These are phyloP conservation scores for Imleria badia DNA, from an alignment of 768 basidiomycete genomes.

Conservation along the genomic window DNA sequence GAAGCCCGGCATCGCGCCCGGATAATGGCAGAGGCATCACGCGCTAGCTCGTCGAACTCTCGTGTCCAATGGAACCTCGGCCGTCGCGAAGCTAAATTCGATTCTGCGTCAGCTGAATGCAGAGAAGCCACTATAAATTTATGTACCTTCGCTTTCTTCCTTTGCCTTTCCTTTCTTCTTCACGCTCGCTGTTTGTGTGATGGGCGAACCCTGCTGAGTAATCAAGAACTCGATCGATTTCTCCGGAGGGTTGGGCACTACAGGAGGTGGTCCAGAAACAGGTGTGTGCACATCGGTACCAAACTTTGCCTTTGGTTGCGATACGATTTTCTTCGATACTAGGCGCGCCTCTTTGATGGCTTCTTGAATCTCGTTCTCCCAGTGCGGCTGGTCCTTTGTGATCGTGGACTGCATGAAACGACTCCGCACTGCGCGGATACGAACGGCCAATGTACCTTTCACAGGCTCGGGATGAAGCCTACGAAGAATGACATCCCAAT, in stretches of 20 bases:
- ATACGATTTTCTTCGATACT: slow-evolving; percentile 45
- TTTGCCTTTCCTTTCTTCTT: slow-evolving; percentile 36
- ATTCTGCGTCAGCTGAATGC: slow-evolving; percentile 1
- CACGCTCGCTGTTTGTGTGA: slow-evolving; percentile 31
- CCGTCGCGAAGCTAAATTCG: slow-evolving; percentile 39
- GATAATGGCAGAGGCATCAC: slow-evolving; percentile 82
- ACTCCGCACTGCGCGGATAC: slow-evolving; percentile 53
- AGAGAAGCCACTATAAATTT: neutral
- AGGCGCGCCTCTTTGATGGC: slow-evolving; percentile 58
- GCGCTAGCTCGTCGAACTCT: slow-evolving; percentile 86
- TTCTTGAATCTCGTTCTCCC: slow-evolving; percentile 60
- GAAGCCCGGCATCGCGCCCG: slow-evolving; percentile 69
- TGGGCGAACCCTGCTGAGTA: slow-evolving; percentile 48
- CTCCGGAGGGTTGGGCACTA: slow-evolving; percentile 46
- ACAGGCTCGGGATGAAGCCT: slow-evolving; percentile 55
- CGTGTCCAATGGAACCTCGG: slow-evolving; percentile 80
- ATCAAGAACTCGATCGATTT: slow-evolving; percentile 53
- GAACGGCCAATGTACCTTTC: slow-evolving; percentile 45
- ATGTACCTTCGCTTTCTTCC: slow-evolving; percentile 32
- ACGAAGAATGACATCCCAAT: slow-evolving; percentile 61
- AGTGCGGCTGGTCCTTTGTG: slow-evolving; percentile 48
- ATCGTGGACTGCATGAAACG: slow-evolving; percentile 62
- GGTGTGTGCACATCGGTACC: neutral
- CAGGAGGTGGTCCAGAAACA: slow-evolving; percentile 34
- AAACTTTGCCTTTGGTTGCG: slow-evolving; percentile 28